Evolutionary conservation across 768 basidiomycete genomes (phyloP).

Genomic region (Amanita muscaria): DNA sequence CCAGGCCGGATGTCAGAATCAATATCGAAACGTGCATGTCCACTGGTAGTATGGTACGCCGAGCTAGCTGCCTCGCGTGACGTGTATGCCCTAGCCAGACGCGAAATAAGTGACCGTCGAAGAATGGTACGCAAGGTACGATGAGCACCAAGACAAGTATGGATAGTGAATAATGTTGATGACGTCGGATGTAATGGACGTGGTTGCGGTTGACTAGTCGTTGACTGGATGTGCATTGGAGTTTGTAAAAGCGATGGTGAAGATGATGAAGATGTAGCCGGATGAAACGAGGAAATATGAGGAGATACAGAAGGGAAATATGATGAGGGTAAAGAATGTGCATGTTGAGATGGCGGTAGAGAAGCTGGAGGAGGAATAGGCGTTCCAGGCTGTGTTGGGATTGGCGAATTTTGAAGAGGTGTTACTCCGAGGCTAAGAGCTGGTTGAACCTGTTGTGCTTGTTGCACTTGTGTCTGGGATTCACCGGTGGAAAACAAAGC

Average conservation of each 20-base stretch:
- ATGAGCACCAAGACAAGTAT: slow-evolving; percentile 49
- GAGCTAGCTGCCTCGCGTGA: slow-evolving; percentile 40
- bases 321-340: not conserved
- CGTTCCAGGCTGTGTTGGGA: slow-evolving; percentile 1
- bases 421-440: not conserved
- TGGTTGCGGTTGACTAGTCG: not conserved
- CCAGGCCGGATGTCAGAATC: slow-evolving; percentile 60
- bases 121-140: slow-evolving; percentile 57
- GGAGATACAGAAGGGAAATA: not conserved
- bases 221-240: not conserved
- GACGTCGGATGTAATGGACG: not conserved
- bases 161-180: slow-evolving; percentile 5
- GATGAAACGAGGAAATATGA: not conserved
- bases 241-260: not conserved
- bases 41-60: slow-evolving; percentile 51
- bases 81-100: slow-evolving; percentile 63
- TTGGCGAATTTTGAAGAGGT: not conserved
- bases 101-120: slow-evolving; percentile 48
- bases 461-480: not conserved
- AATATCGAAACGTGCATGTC: slow-evolving; percentile 49
- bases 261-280: not conserved
- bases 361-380: not conserved
- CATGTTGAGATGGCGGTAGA: no score
- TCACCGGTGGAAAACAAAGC: not conserved
- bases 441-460: not conserved